A percentile compares a stretch with the other conserved stretches of the same genome.
phyloP scores from a whole-genome alignment of 352 stramenopile genomes.

The Sclerospora graminicola region DNA sequence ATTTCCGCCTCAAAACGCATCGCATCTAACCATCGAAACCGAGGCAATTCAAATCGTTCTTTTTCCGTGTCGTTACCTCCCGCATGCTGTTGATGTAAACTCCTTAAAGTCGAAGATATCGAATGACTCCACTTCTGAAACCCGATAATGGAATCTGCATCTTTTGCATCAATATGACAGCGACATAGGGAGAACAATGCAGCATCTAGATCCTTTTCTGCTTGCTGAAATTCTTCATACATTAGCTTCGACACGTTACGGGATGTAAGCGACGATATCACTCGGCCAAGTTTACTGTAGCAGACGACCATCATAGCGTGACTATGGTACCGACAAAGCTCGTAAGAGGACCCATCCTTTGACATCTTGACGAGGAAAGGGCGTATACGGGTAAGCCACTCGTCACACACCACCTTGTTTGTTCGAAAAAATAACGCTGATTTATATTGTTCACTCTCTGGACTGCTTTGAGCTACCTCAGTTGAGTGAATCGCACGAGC shows the following conservation, averaged over 20 bases:
- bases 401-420: constrained; percentile 58
- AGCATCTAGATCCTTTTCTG: constrained; percentile 32
- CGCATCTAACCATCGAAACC: constrained; percentile 33
- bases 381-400: constrained; percentile 58
- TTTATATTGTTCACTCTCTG: constrained; percentile 40
- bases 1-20: constrained; percentile 40
- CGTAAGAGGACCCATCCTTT: constrained; percentile 10
- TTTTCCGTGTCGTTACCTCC: constrained; percentile 4
- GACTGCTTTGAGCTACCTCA: constrained; percentile 13
- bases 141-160: constrained; percentile 39
- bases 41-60: constrained; percentile 8
- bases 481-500: constrained; percentile 15
- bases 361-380: constrained; percentile 41
- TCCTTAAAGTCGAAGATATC: constrained; percentile 21
- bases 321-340: constrained; percentile 33
- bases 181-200: constrained; percentile 35
- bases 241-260: constrained; percentile 8
- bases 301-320: constrained; percentile 27
- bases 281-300: constrained; percentile 27
- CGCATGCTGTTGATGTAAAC: constrained; percentile 10
- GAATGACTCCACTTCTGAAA: constrained; percentile 32
- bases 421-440: constrained; percentile 42
- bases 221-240: constrained; percentile 19
- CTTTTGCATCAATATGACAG: constrained; percentile 37
- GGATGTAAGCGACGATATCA: constrained; percentile 13